These are phyloP conservation scores for Gracilaria vermiculophylla DNA, from an alignment of 23 red algal genomes.

Conservation along the genomic window DNA sequence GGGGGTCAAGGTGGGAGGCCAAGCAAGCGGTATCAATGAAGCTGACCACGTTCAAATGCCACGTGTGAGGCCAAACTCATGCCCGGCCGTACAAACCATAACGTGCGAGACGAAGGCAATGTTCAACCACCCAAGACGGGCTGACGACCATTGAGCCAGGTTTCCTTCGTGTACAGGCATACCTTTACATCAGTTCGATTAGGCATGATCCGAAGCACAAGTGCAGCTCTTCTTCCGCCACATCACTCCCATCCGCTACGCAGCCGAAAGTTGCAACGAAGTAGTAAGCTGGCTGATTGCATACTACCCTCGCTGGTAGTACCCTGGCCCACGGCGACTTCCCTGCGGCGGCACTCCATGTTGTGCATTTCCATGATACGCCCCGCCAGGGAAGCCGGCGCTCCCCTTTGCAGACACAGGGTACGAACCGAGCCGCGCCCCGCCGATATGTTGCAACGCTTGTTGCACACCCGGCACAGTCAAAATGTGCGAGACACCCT, in stretches of 20 bases:
- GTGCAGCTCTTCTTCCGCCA: too few species aligned
- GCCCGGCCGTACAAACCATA: not conserved
- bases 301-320: constrained; percentile 13
- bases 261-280: too few species aligned
- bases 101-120: too few species aligned
- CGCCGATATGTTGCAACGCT: constrained; percentile 32
- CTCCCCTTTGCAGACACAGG: not conserved
- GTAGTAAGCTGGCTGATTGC: too few species aligned
- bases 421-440: constrained; percentile 7
- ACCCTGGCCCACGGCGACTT: not conserved
- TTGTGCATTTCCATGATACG: not conserved
- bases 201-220: too few species aligned
- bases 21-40: too few species aligned
- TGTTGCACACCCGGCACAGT: constrained; percentile 6
- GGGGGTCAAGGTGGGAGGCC: too few species aligned
- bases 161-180: too few species aligned
- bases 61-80: constrained; percentile 1
- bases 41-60: not conserved
- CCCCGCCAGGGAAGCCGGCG: not conserved
- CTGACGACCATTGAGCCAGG: too few species aligned
- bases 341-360: constrained; percentile 6
- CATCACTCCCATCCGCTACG: too few species aligned
- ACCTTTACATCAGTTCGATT: too few species aligned
- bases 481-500: constrained; percentile 1
- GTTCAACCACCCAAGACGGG: too few species aligned